Percentiles rank a stretch among this genome's conserved stretches.
Evolutionary conservation across 371 early-diverging fungal species (phyloP).

Genomic region (Apophysomyces ossiformis): DNA sequence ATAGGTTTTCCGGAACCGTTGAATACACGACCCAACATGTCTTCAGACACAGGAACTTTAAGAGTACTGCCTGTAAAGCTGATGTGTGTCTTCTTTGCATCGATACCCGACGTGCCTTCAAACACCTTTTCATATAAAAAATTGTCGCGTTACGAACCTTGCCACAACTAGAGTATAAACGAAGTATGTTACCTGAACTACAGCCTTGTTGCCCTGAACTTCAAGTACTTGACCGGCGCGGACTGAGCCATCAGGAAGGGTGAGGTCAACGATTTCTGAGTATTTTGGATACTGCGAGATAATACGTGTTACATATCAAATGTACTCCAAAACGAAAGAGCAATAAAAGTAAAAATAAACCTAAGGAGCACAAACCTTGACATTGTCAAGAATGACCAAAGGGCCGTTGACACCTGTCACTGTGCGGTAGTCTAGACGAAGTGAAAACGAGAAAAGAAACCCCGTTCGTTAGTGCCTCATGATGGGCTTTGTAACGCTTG

Average conservation of each 20-base stretch:
- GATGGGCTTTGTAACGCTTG: slow-evolving; percentile 6
- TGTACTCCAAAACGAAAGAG: too few species aligned
- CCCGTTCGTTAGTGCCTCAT: neutral
- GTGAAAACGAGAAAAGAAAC: neutral
- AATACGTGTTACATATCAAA: neutral
- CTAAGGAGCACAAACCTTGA: slow-evolving; percentile 66
- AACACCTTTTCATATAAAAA: slow-evolving; percentile 76
- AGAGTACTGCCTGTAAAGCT: slow-evolving; percentile 98
- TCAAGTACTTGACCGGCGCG: slow-evolving; percentile 99
- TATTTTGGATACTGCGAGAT: slow-evolving; percentile 89
- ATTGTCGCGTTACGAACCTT: neutral
- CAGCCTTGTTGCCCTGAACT: slow-evolving; percentile 97
- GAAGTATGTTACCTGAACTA: slow-evolving; percentile 84
- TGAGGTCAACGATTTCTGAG: slow-evolving; percentile 98
- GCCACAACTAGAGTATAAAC: neutral
- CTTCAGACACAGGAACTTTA: slow-evolving; percentile 99
- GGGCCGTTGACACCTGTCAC: slow-evolving; percentile 99
- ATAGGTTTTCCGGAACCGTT: slow-evolving; percentile 99
- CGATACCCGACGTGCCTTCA: slow-evolving; percentile 99
- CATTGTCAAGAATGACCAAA: slow-evolving; percentile 98
- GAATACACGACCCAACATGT: slow-evolving; percentile 99
- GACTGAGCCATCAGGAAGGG: slow-evolving; percentile 96
- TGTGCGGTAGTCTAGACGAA: slow-evolving; percentile 91
- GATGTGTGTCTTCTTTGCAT: slow-evolving; percentile 96
- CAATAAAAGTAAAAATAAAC: neutral